Evolutionary conservation across 345 rosid genomes (phyloP).

Genomic region (Eucalyptus camaldulensis): DNA sequence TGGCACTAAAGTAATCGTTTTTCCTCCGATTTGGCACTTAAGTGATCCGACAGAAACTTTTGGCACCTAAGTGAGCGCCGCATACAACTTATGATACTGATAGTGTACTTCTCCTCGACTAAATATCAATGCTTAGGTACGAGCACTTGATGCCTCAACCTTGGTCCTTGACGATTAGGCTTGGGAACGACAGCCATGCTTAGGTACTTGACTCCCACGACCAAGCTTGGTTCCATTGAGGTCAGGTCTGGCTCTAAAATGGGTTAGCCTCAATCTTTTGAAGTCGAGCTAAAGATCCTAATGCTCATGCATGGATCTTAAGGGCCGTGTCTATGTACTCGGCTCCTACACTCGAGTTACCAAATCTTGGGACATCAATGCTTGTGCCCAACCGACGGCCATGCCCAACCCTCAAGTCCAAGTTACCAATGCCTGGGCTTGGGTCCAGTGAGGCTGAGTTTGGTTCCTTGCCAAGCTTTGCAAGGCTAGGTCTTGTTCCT

Average conservation of each 20-base stretch:
- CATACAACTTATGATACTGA: accelerated
- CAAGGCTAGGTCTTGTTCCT: neutral
- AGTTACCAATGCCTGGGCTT: accelerated
- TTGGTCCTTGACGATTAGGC: neutral
- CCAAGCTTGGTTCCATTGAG: accelerated
- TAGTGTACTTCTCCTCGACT: too few species aligned
- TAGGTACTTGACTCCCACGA: neutral
- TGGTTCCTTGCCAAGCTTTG: neutral
- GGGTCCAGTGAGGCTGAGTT: too few species aligned
- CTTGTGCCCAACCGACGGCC: neutral
- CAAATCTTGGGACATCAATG: neutral
- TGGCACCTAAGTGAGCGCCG: too few species aligned
- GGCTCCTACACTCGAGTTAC: neutral
- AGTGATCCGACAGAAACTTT: too few species aligned
- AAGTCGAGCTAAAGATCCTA: neutral
- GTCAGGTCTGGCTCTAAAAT: accelerated
- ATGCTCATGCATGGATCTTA: neutral
- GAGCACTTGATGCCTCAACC: accelerated
- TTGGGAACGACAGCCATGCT: accelerated
- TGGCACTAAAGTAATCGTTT: too few species aligned
- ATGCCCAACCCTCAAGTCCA: neutral
- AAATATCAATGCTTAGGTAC: accelerated
- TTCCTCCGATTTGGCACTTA: too few species aligned
- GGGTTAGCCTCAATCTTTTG: neutral
- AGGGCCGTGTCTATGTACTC: accelerated